Percentiles rank a stretch among this genome's conserved stretches.
These are phyloP conservation scores for Vigna trinervia DNA, from an alignment of 306 rosid species.

Conservation along the genomic window DNA sequence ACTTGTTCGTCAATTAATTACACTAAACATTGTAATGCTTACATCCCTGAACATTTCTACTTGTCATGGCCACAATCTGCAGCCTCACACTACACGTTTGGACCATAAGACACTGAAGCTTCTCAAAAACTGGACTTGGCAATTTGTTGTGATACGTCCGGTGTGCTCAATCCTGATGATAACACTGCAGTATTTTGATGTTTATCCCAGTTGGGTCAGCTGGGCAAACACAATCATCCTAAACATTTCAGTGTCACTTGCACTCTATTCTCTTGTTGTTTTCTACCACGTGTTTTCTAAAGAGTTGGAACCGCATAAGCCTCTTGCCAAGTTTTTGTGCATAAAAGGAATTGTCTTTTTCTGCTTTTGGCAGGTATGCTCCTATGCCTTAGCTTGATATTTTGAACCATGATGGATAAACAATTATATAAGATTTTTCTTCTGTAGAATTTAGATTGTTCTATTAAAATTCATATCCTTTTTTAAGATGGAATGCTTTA, in stretches of 20 bases:
- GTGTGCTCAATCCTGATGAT: conserved; percentile 84
- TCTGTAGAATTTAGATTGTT: conserved; percentile 22
- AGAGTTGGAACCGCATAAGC: conserved; percentile 83
- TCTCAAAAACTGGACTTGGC: conserved; percentile 89
- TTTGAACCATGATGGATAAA: neutral
- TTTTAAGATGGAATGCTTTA: conserved; percentile 5
- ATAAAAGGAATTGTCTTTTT: conserved; percentile 94
- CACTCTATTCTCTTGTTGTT: conserved; percentile 77
- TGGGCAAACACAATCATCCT: conserved; percentile 86
- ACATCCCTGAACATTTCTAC: conserved; percentile 21
- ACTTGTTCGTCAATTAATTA: conserved; percentile 27
- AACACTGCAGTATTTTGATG: conserved; percentile 61
- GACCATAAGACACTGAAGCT: conserved; percentile 69
- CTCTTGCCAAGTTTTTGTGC: conserved; percentile 89
- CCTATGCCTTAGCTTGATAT: neutral
- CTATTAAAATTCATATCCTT: neutral
- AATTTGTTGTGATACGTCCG: conserved; percentile 81
- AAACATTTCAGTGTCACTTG: conserved; percentile 76
- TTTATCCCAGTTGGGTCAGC: conserved; percentile 83
- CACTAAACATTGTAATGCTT: neutral
- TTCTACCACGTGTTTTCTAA: conserved; percentile 90
- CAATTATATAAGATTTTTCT: neutral
- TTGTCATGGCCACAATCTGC: conserved; percentile 41
- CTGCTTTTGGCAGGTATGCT: conserved; percentile 93
- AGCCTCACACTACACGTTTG: conserved; percentile 74